These are phyloP conservation scores for Erodium maritimum DNA, from an alignment of 345 rosid genomes.

Conservation along the genomic window DNA sequence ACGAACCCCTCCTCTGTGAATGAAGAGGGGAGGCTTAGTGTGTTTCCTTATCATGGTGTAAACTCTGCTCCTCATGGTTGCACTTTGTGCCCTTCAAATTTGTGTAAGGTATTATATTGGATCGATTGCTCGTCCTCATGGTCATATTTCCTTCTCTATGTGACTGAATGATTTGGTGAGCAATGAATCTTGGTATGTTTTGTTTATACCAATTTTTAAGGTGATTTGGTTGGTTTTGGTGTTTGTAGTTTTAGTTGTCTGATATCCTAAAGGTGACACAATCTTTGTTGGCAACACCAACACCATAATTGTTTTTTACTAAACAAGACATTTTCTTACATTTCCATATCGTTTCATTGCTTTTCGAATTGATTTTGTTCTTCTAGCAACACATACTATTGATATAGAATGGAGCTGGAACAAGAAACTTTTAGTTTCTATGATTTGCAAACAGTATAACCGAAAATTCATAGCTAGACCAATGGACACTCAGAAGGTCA, in stretches of 20 bases:
- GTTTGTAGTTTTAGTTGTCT: too few relatives aligned
- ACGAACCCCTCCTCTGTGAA: slow-evolving; percentile 48
- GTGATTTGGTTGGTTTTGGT: not conserved
- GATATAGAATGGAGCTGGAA: too few relatives aligned
- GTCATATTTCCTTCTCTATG: not conserved
- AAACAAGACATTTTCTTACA: not conserved
- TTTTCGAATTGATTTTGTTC: not conserved
- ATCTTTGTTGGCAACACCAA: not conserved
- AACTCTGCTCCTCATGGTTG: slow-evolving; percentile 43
- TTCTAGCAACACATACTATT: not conserved
- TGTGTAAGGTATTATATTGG: slow-evolving; percentile 56
- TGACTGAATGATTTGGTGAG: not conserved
- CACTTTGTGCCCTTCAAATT: slow-evolving; percentile 46
- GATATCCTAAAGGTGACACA: not conserved
- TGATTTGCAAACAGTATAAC: not conserved
- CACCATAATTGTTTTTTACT: not conserved
- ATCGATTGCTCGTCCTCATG: too few relatives aligned
- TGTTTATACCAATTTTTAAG: not conserved
- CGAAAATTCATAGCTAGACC: not conserved
- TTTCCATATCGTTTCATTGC: not conserved
- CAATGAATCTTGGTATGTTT: not conserved
- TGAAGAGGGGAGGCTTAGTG: slow-evolving; percentile 39
- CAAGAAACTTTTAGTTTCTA: not conserved
- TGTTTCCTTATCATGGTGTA: slow-evolving; percentile 45
- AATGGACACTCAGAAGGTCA: not conserved